Conservation (phyloP, 1,284 basidiomycete species). For the Bjerkandera adusta region DNA sequence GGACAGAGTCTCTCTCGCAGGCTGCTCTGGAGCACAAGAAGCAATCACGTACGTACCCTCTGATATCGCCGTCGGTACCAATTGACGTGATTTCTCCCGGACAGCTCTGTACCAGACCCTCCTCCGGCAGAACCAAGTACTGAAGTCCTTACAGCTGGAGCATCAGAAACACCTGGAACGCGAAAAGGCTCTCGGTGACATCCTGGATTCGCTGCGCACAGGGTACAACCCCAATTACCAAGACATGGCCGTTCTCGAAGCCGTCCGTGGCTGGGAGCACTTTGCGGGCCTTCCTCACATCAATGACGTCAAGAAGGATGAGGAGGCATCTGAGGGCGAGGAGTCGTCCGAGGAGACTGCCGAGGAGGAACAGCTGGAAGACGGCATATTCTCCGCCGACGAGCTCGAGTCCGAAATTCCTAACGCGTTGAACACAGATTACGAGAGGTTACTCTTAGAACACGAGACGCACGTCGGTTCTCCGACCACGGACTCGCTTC, state of each 20-base stretch:
- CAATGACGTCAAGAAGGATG: constrained; percentile 50
- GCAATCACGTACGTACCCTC: constrained; percentile 67
- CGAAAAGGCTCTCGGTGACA: constrained; percentile 78
- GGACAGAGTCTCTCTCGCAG: constrained; percentile 71
- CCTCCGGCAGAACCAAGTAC: constrained; percentile 68
- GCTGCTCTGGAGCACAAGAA: constrained; percentile 79
- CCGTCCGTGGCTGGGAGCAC: constrained; percentile 91
- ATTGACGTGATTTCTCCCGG: background rate
- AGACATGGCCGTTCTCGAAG: constrained; percentile 98
- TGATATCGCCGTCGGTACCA: constrained; percentile 21
- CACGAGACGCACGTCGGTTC: constrained; percentile 65
- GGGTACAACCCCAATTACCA: constrained; percentile 99
- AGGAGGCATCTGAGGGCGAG: constrained; percentile 32
- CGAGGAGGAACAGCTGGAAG: constrained; percentile 42
- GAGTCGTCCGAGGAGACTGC: constrained; percentile 23
- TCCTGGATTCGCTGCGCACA: constrained; percentile 77
- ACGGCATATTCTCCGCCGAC: constrained; percentile 52
- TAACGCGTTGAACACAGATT: constrained; percentile 67
- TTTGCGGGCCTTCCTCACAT: constrained; percentile 72
- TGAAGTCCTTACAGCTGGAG: constrained; percentile 74
- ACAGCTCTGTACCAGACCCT: constrained; percentile 81
- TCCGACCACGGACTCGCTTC: constrained; percentile 43
- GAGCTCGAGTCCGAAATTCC: constrained; percentile 63
- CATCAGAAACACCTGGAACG: constrained; percentile 73
- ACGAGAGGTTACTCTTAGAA: constrained; percentile 70